Base-by-base conservation (phyloP, 2,329 filamentous ascomycete species). In the Aspergillus intermedius region DNA sequence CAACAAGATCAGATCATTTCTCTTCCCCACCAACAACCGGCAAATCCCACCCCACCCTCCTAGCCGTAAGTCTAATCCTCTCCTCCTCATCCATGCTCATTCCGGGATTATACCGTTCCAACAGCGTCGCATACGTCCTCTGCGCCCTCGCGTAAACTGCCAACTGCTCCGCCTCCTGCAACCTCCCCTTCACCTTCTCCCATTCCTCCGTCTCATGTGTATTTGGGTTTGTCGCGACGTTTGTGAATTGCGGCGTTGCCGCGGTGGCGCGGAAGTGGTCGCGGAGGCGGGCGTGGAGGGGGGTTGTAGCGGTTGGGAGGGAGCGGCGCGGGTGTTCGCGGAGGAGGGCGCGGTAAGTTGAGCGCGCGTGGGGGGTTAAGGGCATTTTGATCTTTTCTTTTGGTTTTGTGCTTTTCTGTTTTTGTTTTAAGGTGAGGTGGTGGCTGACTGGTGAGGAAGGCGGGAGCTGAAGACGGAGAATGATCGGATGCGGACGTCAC, bases 41-140 rank as follows among this genome's bases (percentile, higher is more conserved):
- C 69, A 97, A 66, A 69, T 96, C 80, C 86, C 96, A 89, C 15
- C 91, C 93, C 37, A 97, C 90, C 64, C 88, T 81, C 70, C 89
- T 77, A 7, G 93, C 93, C 47, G 87, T 87, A 74, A 96, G 74
- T 49, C 88, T 75, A 39, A 96, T 83, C 52, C 88, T 78, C 74
- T 97, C 91, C 64, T 83, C 78, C 70, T 94, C 83, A 65, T 86
- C 82, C 85, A 95, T 88, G 57, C 82, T 81, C 82, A 94, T 88
- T 15, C 91, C 90, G 0, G 90, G 90, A 68, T 97, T 97, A 72
- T 98, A 97, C 59, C 91, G 79, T 71, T 96, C 91, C 34, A 97
- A 68, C 40, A 97, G 73, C 13, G 82, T 84, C 22, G 82, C 79
- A 67, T 97, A 96, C 65, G 81, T 81, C 46, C 91, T 78, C 74